phyloP scores from a whole-genome alignment of 2,329 filamentous ascomycete species.

The Talaromyces albobiverticillius region DNA sequence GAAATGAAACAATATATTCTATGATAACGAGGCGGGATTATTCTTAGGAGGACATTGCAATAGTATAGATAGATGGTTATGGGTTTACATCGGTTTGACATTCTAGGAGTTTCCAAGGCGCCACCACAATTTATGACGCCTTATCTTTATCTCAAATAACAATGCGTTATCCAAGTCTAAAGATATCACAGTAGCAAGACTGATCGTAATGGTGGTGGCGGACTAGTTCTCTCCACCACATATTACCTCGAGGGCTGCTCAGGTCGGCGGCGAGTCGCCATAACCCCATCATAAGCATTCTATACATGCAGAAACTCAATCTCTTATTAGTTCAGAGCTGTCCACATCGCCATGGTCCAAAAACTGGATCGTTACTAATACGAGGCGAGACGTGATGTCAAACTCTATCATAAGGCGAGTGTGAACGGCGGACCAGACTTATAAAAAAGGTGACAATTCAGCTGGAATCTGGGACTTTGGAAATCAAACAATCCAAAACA shows the following conservation, averaged over 20 bases:
- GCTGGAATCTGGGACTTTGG: conserved; percentile 1
- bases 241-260: neutral
- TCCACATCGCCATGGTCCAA: neutral
- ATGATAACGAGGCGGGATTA: neutral
- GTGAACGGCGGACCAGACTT: neutral
- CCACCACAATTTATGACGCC: conserved; percentile 4
- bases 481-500: conserved; percentile 5
- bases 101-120: neutral
- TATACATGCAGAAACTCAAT: neutral
- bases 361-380: neutral
- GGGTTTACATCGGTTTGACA: neutral
- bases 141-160: neutral
- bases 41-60: neutral
- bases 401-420: conserved; percentile 14
- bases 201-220: neutral
- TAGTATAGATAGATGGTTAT: no score
- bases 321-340: neutral
- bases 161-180: no score
- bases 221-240: neutral
- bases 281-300: neutral
- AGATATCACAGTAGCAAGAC: no score
- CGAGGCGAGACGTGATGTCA: conserved; percentile 15
- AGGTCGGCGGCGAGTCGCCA: neutral
- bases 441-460: conserved; percentile 9
- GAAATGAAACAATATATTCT: neutral